These are phyloP conservation scores for Rubus parviflorus DNA, from an alignment of 306 rosid species.

Conservation along the genomic window DNA sequence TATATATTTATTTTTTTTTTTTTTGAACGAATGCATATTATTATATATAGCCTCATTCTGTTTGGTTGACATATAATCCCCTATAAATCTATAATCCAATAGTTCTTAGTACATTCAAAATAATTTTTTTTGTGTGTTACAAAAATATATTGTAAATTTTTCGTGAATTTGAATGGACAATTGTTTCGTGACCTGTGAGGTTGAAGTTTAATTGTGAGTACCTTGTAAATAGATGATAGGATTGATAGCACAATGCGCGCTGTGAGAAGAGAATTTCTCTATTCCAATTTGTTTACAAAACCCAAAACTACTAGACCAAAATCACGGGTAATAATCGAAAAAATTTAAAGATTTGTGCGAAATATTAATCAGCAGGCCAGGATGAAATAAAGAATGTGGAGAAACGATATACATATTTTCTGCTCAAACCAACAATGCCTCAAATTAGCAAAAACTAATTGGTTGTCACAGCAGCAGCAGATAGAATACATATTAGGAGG, in stretches of 20 bases:
- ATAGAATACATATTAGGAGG: neutral
- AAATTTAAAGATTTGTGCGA: constrained; percentile 7
- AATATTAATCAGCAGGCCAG: constrained; percentile 1
- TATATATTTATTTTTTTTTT: too few species aligned
- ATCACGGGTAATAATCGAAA: constrained; percentile 17
- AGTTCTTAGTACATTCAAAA: too few species aligned
- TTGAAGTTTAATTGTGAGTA: too few species aligned
- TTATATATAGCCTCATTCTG: too few species aligned
- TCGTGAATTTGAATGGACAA: too few species aligned
- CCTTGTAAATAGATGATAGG: neutral
- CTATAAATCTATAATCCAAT: too few species aligned
- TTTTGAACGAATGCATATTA: too few species aligned
- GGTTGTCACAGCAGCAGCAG: constrained; percentile 58
- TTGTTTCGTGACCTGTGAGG: too few species aligned
- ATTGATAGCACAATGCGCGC: neutral
- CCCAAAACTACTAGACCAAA: constrained; percentile 11
- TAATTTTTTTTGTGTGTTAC: too few species aligned
- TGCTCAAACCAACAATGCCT: constrained; percentile 50
- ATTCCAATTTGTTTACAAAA: constrained; percentile 8
- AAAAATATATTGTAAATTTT: too few species aligned
- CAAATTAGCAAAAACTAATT: constrained; percentile 22
- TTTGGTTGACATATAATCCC: too few species aligned
- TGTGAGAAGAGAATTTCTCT: constrained; percentile 12
- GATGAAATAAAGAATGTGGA: constrained; percentile 17
- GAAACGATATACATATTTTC: neutral